A percentile compares a stretch with the other conserved stretches of the same genome.
Evolutionary conservation across 805 yeast genomes (phyloP).

Genomic region (Kodamaea laetipori): DNA sequence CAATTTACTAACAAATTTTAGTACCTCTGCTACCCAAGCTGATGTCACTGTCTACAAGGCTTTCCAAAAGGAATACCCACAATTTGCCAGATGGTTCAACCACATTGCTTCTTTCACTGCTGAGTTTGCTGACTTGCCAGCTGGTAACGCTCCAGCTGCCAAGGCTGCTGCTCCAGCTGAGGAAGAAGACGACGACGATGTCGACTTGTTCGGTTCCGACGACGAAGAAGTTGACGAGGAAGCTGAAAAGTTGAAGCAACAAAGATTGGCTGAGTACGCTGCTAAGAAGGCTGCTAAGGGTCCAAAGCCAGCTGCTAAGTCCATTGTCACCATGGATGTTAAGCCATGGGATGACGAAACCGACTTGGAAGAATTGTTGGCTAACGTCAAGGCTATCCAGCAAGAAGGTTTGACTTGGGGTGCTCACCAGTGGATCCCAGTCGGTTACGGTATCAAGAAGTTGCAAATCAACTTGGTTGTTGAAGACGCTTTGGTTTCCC

Average conservation of each 20-base stretch:
- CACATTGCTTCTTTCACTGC: slow-evolving; percentile 93
- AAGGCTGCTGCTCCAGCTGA: slow-evolving; percentile 48
- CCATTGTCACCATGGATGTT: slow-evolving; percentile 93
- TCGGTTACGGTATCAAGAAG: slow-evolving; percentile 99
- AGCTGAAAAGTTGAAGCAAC: slow-evolving; percentile 95
- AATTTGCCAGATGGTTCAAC: slow-evolving; percentile 97
- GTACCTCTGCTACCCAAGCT: slow-evolving; percentile 91
- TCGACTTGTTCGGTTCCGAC: slow-evolving; percentile 91
- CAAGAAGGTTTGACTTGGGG: slow-evolving; percentile 98
- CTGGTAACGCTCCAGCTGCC: slow-evolving; percentile 65
- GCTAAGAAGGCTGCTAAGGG: slow-evolving; percentile 97
- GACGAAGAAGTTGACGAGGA: slow-evolving; percentile 95
- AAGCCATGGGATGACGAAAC: slow-evolving; percentile 99
- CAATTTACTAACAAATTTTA: slow-evolving; percentile 35
- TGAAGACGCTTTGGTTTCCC: slow-evolving; percentile 94
- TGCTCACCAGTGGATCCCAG: slow-evolving; percentile 93
- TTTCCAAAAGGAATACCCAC: slow-evolving; percentile 88
- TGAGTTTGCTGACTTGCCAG: slow-evolving; percentile 81
- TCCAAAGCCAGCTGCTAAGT: slow-evolving; percentile 98
- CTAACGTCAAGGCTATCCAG: slow-evolving; percentile 81
- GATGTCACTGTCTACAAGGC: slow-evolving; percentile 94
- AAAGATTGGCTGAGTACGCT: slow-evolving; percentile 97
- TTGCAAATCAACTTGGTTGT: slow-evolving; percentile 97
- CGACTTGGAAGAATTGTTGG: slow-evolving; percentile 83
- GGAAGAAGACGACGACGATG: slow-evolving; percentile 78